These are phyloP conservation scores for Phytopythium oedochilum DNA, from an alignment of 352 stramenopile species.

Conservation along the genomic window DNA sequence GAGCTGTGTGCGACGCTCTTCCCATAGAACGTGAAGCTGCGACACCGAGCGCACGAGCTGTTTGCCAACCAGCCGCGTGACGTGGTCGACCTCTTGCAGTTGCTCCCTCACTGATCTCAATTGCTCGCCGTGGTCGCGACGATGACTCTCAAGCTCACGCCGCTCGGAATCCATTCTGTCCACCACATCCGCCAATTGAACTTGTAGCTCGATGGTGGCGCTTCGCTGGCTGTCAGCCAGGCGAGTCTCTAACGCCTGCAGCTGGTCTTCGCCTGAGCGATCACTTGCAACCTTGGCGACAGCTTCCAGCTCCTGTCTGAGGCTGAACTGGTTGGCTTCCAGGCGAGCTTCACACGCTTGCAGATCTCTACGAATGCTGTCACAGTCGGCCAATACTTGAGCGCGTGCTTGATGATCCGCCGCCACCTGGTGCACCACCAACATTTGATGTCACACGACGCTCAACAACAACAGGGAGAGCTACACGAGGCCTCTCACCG, in stretches of 20 bases:
- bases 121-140: conserved; percentile 17
- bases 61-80: conserved; percentile 55
- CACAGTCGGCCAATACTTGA: not conserved
- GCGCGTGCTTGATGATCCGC: not conserved
- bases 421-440: not conserved
- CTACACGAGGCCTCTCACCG: not conserved
- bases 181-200: not conserved
- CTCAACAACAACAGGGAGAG: not conserved
- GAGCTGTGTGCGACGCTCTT: conserved; percentile 24
- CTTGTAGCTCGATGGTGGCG: not conserved
- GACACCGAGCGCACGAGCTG: conserved; percentile 68
- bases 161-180: not conserved
- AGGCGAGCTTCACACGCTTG: not conserved
- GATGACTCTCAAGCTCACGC: not conserved
- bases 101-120: conserved; percentile 27
- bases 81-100: conserved; percentile 51
- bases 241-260: not conserved
- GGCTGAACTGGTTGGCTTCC: not conserved
- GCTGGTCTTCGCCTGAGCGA: not conserved
- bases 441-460: not conserved
- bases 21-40: conserved; percentile 47
- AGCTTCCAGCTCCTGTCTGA: not conserved
- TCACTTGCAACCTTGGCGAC: not conserved
- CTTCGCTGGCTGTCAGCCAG: not conserved
- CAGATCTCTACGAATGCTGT: not conserved